These are phyloP conservation scores for Magnolia officinalis DNA, from an alignment of 164 flowering plant genomes.

Conservation along the genomic window DNA sequence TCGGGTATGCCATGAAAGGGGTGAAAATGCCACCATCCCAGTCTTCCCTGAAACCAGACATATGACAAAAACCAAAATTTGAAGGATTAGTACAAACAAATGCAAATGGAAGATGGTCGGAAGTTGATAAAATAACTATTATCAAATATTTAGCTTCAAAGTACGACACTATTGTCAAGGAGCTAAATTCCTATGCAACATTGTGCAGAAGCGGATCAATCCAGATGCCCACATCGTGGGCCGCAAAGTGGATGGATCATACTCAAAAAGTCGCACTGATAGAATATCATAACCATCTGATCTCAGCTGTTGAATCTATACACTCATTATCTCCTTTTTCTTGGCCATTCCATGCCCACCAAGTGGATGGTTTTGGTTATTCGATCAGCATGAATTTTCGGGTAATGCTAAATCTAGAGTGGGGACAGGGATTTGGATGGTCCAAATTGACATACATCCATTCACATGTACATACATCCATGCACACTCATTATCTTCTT, in stretches of 20 bases:
- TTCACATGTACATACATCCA: too few species aligned
- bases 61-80: not conserved
- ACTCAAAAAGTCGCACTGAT: not conserved
- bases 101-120: not conserved
- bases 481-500: too few species aligned
- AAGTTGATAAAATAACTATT: not conserved
- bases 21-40: slow-evolving; percentile 53
- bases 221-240: not conserved
- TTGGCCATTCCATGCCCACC: not conserved
- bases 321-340: not conserved
- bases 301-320: not conserved
- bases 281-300: not conserved
- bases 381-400: not conserved
- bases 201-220: not conserved
- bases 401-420: not conserved
- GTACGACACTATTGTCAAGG: not conserved
- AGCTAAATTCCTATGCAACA: too few species aligned
- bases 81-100: not conserved
- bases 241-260: not conserved
- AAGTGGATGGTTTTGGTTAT: not conserved
- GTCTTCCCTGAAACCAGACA: slow-evolving; percentile 55
- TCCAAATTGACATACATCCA: not conserved
- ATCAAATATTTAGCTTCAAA: too few species aligned
- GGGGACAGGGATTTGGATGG: not conserved
- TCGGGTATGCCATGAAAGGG: slow-evolving; percentile 67